Percentiles rank a stretch among this genome's conserved stretches.
Evolutionary conservation across 2,329 filamentous ascomycete species (phyloP).

Genomic region (Phoma sp.): DNA sequence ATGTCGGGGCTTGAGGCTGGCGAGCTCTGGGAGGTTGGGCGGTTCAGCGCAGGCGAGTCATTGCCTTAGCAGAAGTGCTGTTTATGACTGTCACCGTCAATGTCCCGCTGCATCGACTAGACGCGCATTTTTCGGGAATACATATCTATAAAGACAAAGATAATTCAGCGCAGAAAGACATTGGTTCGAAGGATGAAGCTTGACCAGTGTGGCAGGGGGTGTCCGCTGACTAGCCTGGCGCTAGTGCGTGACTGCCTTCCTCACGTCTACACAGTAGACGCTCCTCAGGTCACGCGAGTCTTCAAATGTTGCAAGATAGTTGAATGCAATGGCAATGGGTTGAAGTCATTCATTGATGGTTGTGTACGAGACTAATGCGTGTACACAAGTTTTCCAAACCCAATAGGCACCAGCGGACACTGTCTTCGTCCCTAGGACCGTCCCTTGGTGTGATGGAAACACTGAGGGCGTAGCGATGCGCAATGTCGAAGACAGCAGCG

Average conservation of each 20-base stretch:
- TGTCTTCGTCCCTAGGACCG: neutral
- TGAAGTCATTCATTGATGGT: neutral
- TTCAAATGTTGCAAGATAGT: neutral
- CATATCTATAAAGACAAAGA: neutral
- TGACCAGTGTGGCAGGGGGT: neutral
- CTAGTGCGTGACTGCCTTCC: neutral
- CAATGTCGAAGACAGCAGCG: neutral
- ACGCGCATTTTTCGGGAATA: neutral
- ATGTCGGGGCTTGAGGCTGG: conserved; percentile 9
- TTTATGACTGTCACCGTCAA: neutral
- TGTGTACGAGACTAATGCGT: neutral
- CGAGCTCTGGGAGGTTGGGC: neutral
- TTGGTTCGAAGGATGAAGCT: neutral
- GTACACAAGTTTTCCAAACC: neutral
- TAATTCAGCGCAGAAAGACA: neutral
- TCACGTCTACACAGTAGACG: no score
- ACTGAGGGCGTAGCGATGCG: neutral
- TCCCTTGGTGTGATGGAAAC: neutral
- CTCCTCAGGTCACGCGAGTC: no score
- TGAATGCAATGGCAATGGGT: neutral
- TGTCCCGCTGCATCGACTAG: no score
- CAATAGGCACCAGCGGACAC: neutral
- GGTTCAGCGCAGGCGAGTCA: neutral
- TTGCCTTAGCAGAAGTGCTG: neutral
- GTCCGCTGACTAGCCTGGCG: neutral